Base-by-base conservation (phyloP, 306 rosid species). In the Pyrus bretschneideri region DNA sequence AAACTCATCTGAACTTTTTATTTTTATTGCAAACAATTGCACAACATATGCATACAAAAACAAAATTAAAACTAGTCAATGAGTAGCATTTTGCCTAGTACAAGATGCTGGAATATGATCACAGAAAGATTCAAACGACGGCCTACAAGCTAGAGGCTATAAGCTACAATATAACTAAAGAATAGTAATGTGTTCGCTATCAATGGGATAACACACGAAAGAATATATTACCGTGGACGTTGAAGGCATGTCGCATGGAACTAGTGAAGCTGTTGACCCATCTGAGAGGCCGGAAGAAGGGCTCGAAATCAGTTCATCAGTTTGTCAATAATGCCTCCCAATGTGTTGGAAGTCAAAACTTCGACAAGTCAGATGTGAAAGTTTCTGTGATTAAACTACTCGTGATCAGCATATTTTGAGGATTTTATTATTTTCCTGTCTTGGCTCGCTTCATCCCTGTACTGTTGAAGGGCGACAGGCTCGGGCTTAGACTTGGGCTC, bases 391-490 rank as follows among this genome's bases (percentile, higher is more conserved):
- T 40, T 42, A 46, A 38, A 60, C 70, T 68, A 79, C 70, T 67
- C 59, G 66, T 55, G 72, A 80, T 30, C 21, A 42, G 45, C 18
- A 40, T 44, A 46, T 21, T 67, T 54, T 85, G 82, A 89, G 52
- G n/a, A 40, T 59, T 68, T 22, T 75, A 55, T 85, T 79, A 93
- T 86, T 91, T 87, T 83, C 96, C 96, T 22, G 95, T 93, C 87
- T 93, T 93, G 76, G 98, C 95, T 63, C 98, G 90, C 78, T 93
- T 93, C 89, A 93, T 89, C 73, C 96, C 96, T 42, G 91, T 85
- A 70, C 83, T 88, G 89, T 89, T 91, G 75, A 93, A 93, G 18
- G 98, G 96, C 1, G 96, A 93, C 98, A 93, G 86, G 83, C 93
- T 91, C 4, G 98, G 97, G 73, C 95, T 90, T 90, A 86, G 86